Conservation (phyloP, 2,329 filamentous ascomycete species). For the Xylogone sp. region DNA sequence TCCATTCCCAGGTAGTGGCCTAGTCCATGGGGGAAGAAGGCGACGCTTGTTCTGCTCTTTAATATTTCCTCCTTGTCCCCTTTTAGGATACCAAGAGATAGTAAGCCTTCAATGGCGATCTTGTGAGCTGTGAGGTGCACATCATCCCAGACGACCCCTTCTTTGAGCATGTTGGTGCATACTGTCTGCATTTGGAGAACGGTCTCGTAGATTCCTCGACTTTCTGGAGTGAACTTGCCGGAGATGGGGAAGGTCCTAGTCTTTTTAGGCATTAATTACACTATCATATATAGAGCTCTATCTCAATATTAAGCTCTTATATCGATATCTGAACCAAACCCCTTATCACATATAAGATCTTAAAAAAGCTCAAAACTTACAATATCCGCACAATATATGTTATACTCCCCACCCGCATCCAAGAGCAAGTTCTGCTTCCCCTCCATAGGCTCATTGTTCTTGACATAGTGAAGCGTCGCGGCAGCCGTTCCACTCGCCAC, state of each 20-base stretch:
- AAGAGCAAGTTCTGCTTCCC: constrained; percentile 77
- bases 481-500: constrained; percentile 76
- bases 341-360: not conserved
- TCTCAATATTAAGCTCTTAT: too few species aligned
- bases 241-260: constrained; percentile 84
- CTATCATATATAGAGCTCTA: too few species aligned
- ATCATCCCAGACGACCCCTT: constrained; percentile 75
- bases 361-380: constrained; percentile 32
- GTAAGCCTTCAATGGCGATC: constrained; percentile 76
- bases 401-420: constrained; percentile 77
- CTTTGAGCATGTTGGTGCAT: constrained; percentile 68
- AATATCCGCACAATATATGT: constrained; percentile 68
- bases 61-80: constrained; percentile 69
- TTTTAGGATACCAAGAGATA: constrained; percentile 70
- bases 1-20: constrained; percentile 92
- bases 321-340: not conserved
- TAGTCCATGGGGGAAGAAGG: constrained; percentile 88
- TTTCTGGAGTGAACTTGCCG: constrained; percentile 67
- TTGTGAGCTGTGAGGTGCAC: constrained; percentile 77
- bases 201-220: constrained; percentile 72
- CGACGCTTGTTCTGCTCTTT: constrained; percentile 73
- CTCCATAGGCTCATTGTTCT: constrained; percentile 66
- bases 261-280: constrained; percentile 54
- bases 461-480: constrained; percentile 83
- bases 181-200: constrained; percentile 85